These are phyloP conservation scores for Colletotrichum camelliae DNA, from an alignment of 2,329 filamentous ascomycete genomes.

Conservation along the genomic window DNA sequence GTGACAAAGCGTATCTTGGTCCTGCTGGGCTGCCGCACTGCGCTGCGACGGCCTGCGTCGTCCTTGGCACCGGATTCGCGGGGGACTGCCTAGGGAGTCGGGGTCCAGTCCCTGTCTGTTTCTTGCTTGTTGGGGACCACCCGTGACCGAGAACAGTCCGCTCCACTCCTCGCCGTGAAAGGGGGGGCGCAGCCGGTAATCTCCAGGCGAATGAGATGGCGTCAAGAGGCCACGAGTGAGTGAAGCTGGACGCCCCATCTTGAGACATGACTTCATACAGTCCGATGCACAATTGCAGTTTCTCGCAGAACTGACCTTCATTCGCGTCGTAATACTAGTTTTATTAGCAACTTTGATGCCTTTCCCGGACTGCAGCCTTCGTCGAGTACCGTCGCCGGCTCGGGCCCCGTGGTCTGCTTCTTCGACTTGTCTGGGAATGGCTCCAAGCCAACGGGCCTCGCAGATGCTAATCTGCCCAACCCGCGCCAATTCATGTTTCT, in stretches of 20 bases:
- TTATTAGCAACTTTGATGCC: constrained; percentile 9
- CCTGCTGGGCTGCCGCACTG: background rate
- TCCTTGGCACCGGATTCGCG: constrained; percentile 20
- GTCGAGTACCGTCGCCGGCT: background rate
- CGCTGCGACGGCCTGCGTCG: constrained; percentile 1
- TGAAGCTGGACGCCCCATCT: background rate
- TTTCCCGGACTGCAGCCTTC: background rate
- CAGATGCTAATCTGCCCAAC: background rate
- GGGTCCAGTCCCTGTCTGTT: constrained; percentile 18
- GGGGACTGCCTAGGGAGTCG: constrained; percentile 4
- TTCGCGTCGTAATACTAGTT: background rate
- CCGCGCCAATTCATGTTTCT: constrained; percentile 12
- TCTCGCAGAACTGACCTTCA: background rate
- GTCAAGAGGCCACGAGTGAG: constrained; percentile 41
- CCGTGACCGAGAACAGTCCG: background rate
- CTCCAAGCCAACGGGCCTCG: background rate
- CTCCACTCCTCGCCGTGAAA: background rate
- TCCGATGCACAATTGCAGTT: constrained; percentile 1
- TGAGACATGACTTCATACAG: constrained; percentile 3
- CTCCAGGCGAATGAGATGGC: constrained; percentile 41
- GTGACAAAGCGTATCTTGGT: constrained; percentile 19
- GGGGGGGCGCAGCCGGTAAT: constrained; percentile 4
- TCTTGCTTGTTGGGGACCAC: constrained; percentile 14
- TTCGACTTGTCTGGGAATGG: background rate
- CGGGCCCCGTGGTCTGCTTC: constrained; percentile 4